Conservation (phyloP, 192 early-diverging fungal species). For the Helicostylum pulchrum region DNA sequence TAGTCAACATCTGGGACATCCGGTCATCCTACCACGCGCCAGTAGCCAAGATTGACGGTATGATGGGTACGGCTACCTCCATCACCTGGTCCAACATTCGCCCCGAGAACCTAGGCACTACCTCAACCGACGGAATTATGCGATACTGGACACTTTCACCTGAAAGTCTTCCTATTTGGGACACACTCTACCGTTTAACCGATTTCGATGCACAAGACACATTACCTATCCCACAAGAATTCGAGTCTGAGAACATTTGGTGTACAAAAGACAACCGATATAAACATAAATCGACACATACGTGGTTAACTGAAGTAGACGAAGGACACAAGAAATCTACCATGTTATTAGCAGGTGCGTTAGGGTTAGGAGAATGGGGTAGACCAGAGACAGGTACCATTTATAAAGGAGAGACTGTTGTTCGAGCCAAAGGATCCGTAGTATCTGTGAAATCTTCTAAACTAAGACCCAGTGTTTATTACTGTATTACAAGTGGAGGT, state of each 20-base stretch:
- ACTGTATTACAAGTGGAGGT: slow-evolving; percentile 19
- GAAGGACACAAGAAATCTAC: background rate
- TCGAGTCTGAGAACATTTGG: background rate
- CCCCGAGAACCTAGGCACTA: slow-evolving; percentile 19
- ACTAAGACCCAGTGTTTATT: slow-evolving; percentile 10
- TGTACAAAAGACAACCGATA: background rate
- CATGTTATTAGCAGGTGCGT: slow-evolving; percentile 9
- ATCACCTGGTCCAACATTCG: slow-evolving; percentile 30
- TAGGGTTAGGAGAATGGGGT: slow-evolving; percentile 24
- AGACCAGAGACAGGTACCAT: background rate
- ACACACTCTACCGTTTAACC: slow-evolving; percentile 12
- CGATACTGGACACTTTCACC: slow-evolving; percentile 18
- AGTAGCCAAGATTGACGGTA: slow-evolving; percentile 28
- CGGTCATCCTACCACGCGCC: slow-evolving; percentile 11
- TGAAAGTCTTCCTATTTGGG: slow-evolving; percentile 14
- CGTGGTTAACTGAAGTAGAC: background rate
- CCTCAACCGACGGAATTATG: slow-evolving; percentile 19
- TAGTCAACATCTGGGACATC: slow-evolving; percentile 38
- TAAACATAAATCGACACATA: too few relatives aligned
- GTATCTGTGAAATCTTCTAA: slow-evolving; percentile 15
- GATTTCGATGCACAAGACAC: background rate
- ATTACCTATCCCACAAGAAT: background rate
- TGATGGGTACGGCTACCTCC: slow-evolving; percentile 11
- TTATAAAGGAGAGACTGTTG: slow-evolving; percentile 14
- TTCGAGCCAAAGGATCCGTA: slow-evolving; percentile 11